These are phyloP conservation scores for Emmonsiellopsis sp. DNA, from an alignment of 2,329 filamentous ascomycete genomes.

Conservation along the genomic window DNA sequence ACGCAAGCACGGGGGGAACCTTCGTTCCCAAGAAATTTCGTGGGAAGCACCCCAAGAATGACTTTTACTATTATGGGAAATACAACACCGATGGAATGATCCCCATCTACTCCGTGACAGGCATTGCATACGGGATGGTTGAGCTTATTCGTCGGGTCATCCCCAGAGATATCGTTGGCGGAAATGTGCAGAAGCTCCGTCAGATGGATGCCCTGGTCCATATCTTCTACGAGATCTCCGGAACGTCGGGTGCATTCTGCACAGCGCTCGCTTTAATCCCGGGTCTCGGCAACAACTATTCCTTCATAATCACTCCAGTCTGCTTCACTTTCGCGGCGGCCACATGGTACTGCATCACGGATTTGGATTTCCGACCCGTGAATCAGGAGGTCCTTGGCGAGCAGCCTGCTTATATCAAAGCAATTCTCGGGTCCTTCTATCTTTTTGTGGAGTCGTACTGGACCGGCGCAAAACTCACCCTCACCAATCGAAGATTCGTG, in stretches of 20 bases:
- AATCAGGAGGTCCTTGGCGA: constrained; percentile 12
- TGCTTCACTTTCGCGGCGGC: constrained; percentile 36
- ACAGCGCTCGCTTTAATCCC: constrained; percentile 45
- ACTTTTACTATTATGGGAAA: constrained; percentile 40
- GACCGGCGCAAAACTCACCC: constrained; percentile 39
- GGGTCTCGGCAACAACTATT: constrained; percentile 42
- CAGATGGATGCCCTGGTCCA: constrained; percentile 40
- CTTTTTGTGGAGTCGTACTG: constrained; percentile 40
- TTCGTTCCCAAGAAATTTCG: constrained; percentile 27
- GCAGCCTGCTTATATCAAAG: constrained; percentile 29
- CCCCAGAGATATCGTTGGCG: constrained; percentile 44
- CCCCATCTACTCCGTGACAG: constrained; percentile 38
- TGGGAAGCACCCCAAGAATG: constrained; percentile 22
- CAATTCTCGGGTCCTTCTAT: constrained; percentile 31
- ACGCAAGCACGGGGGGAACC: constrained; percentile 40
- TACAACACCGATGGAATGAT: constrained; percentile 44
- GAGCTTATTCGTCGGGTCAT: constrained; percentile 45
- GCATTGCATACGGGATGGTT: constrained; percentile 41
- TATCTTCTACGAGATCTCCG: constrained; percentile 42
- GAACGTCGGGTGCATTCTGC: constrained; percentile 40
- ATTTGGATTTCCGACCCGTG: constrained; percentile 21
- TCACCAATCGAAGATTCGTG: constrained; percentile 40
- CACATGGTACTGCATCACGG: constrained; percentile 41
- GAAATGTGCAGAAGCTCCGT: constrained; percentile 42
- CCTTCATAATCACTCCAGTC: constrained; percentile 44